Base-by-base conservation (phyloP, 2,329 filamentous ascomycete genomes). In the Aplosporella prunicola region DNA sequence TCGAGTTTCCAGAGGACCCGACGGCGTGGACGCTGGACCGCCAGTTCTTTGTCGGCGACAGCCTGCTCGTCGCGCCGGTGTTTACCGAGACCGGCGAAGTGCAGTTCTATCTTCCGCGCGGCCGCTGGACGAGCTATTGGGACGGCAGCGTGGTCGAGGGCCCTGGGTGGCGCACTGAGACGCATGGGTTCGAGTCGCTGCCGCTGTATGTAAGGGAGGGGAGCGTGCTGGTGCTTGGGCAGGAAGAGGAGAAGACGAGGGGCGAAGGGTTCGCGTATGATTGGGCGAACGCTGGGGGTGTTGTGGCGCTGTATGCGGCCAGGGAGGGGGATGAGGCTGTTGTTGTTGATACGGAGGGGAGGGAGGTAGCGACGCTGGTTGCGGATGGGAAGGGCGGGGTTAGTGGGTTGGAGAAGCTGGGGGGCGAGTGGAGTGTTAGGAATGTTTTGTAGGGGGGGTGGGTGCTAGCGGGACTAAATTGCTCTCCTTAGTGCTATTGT, bases 1-100 rank as follows among this genome's bases (percentile, higher is more conserved):
- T 84, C 20, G 80, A 85, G 57, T 85, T 83, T 49, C 79, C 78
- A 2, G 68, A 76, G 2, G 81, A 86, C 48, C 69, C 71, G n/a
- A 82, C 75, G 4, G 64, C 72, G 0, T 84, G 79, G 72, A 68
- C 65, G 35, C 65, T 82, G 30, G 80, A 86, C 55, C 71, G 76
- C 20, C 76, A 84, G 53, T 85, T 82, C 57, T 80, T 85, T 74
- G 63, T 85, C n/a, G 81, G 81, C 2, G 67, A 69, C 11, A 69
- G 67, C 34, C 56, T 85, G 22, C 60, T 85, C 6, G 74, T 76
- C 5, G 76, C 76, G 2, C 78, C 78, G 1, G 63, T 82, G 2
- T 81, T 80, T 43, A 68, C 71, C 9, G 73, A 81, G 51, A 66
- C 67, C 1, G 77, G 76, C 1, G 68, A 69, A 23, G 78, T 78